Conservation (phyloP, 495 filamentous ascomycete genomes). For the Penicillium manginii region DNA sequence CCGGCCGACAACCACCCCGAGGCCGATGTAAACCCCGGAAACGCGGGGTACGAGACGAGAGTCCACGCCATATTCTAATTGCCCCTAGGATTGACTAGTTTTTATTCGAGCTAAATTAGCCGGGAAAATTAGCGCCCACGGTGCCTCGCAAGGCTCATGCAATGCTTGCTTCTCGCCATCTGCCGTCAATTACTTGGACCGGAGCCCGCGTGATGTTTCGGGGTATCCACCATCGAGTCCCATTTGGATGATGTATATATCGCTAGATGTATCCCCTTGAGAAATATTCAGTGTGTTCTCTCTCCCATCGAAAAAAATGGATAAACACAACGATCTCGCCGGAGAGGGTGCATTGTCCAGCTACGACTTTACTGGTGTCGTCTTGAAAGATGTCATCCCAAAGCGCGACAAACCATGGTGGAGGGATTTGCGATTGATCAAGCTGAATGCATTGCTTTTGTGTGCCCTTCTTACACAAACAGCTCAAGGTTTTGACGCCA, state of each 20-base stretch:
- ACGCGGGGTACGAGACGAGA: not conserved
- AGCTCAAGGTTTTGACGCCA: constrained; percentile 13
- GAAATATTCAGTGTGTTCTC: not conserved
- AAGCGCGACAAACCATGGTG: constrained; percentile 13
- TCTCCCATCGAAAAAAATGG: not conserved
- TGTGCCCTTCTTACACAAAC: constrained; percentile 18
- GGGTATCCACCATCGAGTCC: not conserved
- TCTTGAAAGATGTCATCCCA: constrained; percentile 20
- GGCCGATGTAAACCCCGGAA: constrained; percentile 1
- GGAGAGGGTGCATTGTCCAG: not conserved
- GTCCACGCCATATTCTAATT: not conserved
- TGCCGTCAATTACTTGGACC: not conserved
- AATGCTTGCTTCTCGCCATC: not conserved
- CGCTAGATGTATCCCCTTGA: not conserved
- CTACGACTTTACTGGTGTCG: constrained; percentile 25
- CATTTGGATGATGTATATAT: not conserved
- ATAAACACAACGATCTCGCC: not conserved
- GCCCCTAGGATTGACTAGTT: not conserved
- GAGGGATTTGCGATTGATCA: constrained; percentile 8
- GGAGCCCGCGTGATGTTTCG: not conserved
- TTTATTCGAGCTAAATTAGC: not conserved
- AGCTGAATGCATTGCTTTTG: constrained; percentile 18
- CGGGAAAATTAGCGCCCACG: not conserved
- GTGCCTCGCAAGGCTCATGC: not conserved
- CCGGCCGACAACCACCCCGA: constrained; percentile 1